A percentile compares a stretch with the other conserved stretches of the same genome.
Conservation (phyloP, 2,329 filamentous ascomycete species). For the Colletotrichum navitas region DNA sequence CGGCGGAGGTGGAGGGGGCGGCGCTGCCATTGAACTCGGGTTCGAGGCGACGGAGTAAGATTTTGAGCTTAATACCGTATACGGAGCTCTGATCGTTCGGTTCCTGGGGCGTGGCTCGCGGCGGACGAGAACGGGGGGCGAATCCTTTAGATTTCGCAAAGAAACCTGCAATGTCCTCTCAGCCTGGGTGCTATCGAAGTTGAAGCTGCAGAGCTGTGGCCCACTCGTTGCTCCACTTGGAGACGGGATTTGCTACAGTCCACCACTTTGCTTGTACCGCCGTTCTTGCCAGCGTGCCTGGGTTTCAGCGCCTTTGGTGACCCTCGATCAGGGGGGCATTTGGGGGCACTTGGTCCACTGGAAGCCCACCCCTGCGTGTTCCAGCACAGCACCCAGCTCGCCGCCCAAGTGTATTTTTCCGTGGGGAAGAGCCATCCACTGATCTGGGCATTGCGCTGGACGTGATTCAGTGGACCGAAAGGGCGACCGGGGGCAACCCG, state of each 20-base stretch:
- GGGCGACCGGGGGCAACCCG: conserved; percentile 30
- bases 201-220: conserved; percentile 1
- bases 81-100: not conserved
- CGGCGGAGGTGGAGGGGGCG: conserved; percentile 55
- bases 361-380: conserved; percentile 23
- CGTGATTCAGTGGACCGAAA: not conserved
- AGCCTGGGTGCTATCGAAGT: conserved; percentile 5
- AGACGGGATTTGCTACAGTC: not conserved
- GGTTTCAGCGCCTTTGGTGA: conserved; percentile 22
- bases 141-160: conserved; percentile 3
- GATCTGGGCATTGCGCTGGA: conserved; percentile 15
- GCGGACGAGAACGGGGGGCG: not conserved
- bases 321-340: not conserved
- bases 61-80: not conserved
- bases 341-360: conserved; percentile 15
- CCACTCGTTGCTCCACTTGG: not conserved
- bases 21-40: conserved; percentile 47
- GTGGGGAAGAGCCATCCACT: conserved; percentile 2
- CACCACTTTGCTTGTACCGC: not conserved
- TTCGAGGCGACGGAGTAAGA: not conserved
- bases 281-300: conserved; percentile 16
- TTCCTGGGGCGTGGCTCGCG: not conserved
- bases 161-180: not conserved
- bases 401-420: conserved; percentile 20
- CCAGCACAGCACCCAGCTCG: conserved; percentile 35